Conservation (phyloP, 2,329 filamentous ascomycete genomes). For the Fusarium praegraminearum region DNA sequence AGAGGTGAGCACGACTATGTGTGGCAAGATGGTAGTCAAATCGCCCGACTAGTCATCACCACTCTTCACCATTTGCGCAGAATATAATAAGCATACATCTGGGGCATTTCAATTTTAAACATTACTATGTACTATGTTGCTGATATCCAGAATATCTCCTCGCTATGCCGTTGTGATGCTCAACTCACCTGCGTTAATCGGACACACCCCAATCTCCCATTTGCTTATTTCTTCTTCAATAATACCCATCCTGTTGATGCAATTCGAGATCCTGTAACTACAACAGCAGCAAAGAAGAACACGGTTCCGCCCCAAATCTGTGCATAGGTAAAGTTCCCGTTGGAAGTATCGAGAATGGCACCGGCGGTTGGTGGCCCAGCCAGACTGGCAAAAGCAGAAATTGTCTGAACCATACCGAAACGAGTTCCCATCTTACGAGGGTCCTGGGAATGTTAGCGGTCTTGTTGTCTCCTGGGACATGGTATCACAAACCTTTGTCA, state of each 20-base stretch:
- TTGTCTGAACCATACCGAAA: slow-evolving; percentile 59
- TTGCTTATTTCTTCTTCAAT: slow-evolving; percentile 50
- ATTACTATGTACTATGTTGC: slow-evolving; percentile 24
- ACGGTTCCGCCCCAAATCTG: slow-evolving; percentile 62
- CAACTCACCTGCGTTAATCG: background rate
- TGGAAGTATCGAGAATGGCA: slow-evolving; percentile 47
- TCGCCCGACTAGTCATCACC: slow-evolving; percentile 62
- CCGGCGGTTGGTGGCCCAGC: slow-evolving; percentile 56
- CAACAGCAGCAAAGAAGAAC: slow-evolving; percentile 51
- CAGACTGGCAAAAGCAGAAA: slow-evolving; percentile 56
- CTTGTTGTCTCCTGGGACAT: background rate
- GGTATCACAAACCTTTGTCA: slow-evolving; percentile 48
- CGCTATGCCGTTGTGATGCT: background rate
- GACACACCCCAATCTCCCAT: background rate
- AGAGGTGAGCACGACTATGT: slow-evolving; percentile 72
- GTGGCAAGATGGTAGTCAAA: slow-evolving; percentile 69
- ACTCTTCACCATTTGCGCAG: slow-evolving; percentile 42
- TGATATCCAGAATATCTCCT: background rate
- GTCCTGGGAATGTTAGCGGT: slow-evolving; percentile 40
- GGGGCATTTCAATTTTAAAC: slow-evolving; percentile 18
- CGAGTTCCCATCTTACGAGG: slow-evolving; percentile 57
- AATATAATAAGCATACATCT: background rate
- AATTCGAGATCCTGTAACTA: slow-evolving; percentile 51
- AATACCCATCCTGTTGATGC: slow-evolving; percentile 54
- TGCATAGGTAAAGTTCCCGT: slow-evolving; percentile 55